These are phyloP conservation scores for Irpex sp. DNA, from an alignment of 1,284 basidiomycete genomes.

Conservation along the genomic window DNA sequence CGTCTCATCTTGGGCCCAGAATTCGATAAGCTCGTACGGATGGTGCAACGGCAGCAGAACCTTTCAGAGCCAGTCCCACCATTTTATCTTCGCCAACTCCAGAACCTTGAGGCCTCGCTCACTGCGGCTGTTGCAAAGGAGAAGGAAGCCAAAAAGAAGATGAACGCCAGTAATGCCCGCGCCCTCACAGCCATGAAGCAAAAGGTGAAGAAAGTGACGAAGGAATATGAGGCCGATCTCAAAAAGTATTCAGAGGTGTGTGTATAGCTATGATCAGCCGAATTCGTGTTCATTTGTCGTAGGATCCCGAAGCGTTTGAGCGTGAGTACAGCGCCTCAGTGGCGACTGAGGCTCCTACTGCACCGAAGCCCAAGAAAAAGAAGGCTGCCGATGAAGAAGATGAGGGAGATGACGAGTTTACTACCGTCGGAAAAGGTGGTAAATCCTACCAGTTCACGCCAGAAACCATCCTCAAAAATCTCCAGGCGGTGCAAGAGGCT, in stretches of 20 bases:
- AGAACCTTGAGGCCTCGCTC: conserved; percentile 76
- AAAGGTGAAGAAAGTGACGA: conserved; percentile 88
- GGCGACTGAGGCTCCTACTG: conserved; percentile 44
- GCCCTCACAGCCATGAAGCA: conserved; percentile 97
- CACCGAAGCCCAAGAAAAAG: conserved; percentile 43
- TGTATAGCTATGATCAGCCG: conserved; percentile 1
- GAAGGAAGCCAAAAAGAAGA: conserved; percentile 93
- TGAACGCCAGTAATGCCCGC: conserved; percentile 93
- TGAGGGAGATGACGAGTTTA: conserved; percentile 67
- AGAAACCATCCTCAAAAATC: conserved; percentile 91
- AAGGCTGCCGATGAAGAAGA: conserved; percentile 37
- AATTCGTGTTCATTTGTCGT: neutral
- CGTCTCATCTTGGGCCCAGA: conserved; percentile 47
- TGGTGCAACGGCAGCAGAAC: conserved; percentile 88
- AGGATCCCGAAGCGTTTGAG: conserved; percentile 91
- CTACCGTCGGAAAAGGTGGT: conserved; percentile 90
- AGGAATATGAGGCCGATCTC: conserved; percentile 86
- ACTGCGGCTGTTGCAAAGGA: conserved; percentile 77
- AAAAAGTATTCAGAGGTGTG: conserved; percentile 78
- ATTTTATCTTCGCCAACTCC: conserved; percentile 80
- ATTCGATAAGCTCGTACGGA: conserved; percentile 92
- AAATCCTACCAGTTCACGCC: conserved; percentile 82
- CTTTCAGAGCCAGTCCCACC: conserved; percentile 86
- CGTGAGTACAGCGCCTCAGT: conserved; percentile 60
- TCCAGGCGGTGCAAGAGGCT: conserved; percentile 90